Evolutionary conservation across 192 early-diverging fungal genomes (phyloP).

Genomic region (Dissophora globulifera): DNA sequence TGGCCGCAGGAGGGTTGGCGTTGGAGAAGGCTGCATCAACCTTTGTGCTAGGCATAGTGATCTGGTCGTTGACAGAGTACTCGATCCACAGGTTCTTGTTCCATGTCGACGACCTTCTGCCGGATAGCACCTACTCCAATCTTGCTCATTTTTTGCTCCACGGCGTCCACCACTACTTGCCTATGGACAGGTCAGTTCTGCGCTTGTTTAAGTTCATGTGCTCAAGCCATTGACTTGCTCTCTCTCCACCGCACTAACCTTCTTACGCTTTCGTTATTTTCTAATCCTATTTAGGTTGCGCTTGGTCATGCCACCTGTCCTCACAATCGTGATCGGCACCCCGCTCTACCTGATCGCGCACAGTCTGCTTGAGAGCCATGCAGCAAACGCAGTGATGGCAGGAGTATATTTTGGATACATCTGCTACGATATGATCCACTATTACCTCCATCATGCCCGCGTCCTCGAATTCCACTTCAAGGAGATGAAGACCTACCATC

Average conservation of each 20-base stretch:
- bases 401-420: constrained; percentile 88
- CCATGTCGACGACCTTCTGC: constrained; percentile 86
- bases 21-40: constrained; percentile 54
- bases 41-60: constrained; percentile 73
- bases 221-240: neutral
- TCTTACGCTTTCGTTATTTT: neutral
- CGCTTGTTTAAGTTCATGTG: neutral
- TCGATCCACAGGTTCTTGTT: constrained; percentile 89
- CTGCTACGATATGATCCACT: constrained; percentile 89
- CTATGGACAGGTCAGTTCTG: constrained; percentile 82
- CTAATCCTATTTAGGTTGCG: constrained; percentile 68
- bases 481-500: constrained; percentile 92
- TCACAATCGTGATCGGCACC: constrained; percentile 71
- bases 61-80: constrained; percentile 91
- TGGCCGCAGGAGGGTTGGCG: constrained; percentile 34
- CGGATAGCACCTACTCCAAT: constrained; percentile 79
- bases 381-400: constrained; percentile 72
- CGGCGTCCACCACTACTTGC: constrained; percentile 94
- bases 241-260: neutral
- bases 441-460: constrained; percentile 92
- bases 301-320: constrained; percentile 94
- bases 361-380: constrained; percentile 66
- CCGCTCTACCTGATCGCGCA: constrained; percentile 65
- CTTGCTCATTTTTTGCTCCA: constrained; percentile 88
- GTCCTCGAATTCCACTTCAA: constrained; percentile 75